phyloP scores from a whole-genome alignment of 352 stramenopile species.

The Pythium pectinolyticum region DNA sequence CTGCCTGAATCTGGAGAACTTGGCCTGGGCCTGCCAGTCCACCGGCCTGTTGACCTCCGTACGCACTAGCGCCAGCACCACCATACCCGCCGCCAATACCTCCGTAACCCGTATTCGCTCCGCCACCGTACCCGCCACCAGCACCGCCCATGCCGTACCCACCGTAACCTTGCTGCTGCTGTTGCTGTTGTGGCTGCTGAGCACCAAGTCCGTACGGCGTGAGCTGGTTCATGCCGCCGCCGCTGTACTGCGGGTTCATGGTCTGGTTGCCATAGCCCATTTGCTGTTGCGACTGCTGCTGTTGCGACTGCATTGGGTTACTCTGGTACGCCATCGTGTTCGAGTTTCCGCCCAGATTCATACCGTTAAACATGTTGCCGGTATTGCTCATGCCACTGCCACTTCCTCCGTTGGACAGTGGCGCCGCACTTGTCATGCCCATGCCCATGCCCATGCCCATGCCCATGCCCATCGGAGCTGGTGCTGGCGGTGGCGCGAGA shows the following conservation, averaged over 20 bases:
- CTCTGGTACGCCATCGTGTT: slow-evolving; percentile 40
- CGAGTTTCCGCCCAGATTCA: slow-evolving; percentile 50
- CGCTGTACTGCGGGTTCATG: slow-evolving; percentile 53
- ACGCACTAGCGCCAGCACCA: slow-evolving; percentile 29
- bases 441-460: too few species aligned
- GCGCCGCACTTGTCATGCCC: slow-evolving; percentile 14
- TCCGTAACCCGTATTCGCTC: slow-evolving; percentile 21
- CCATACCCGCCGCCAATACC: slow-evolving; percentile 25
- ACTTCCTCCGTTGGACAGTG: slow-evolving; percentile 10
- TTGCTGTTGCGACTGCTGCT: slow-evolving; percentile 8
- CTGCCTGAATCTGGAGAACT: slow-evolving; percentile 73
- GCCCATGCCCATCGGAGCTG: slow-evolving; percentile 28
- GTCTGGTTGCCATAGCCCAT: slow-evolving; percentile 39
- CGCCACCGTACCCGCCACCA: slow-evolving; percentile 28
- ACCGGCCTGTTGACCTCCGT: slow-evolving; percentile 26
- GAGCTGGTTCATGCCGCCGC: slow-evolving; percentile 69
- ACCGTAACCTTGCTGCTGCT: slow-evolving; percentile 45
- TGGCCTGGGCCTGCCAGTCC: slow-evolving; percentile 55
- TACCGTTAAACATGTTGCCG: slow-evolving; percentile 68
- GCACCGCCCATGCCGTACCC: slow-evolving; percentile 40
- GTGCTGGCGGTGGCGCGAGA: slow-evolving; percentile 44
- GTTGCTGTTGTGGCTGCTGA: slow-evolving; percentile 26
- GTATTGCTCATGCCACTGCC: too few species aligned
- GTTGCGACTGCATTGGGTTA: slow-evolving; percentile 23
- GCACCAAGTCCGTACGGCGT: slow-evolving; percentile 63